Evolutionary conservation across 2,329 filamentous ascomycete genomes (phyloP).

Genomic region (Penicillium brasilianum): DNA sequence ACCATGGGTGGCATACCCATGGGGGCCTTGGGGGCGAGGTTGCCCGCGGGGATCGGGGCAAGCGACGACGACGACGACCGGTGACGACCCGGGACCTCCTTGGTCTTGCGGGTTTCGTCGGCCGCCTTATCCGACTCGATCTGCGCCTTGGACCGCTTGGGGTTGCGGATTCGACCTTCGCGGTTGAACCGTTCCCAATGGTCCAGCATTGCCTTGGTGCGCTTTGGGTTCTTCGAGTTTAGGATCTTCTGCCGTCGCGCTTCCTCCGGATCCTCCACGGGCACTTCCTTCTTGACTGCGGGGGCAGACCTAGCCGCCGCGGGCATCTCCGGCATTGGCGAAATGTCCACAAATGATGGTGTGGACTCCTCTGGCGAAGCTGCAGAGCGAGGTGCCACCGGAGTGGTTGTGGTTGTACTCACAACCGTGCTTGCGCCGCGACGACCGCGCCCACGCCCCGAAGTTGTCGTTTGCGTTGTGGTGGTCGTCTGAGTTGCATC

Average conservation of each 20-base stretch:
- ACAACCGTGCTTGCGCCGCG: slow-evolving; percentile 27
- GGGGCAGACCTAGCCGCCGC: slow-evolving; percentile 17
- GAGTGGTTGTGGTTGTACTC: slow-evolving; percentile 14
- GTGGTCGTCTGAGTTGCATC: slow-evolving; percentile 26
- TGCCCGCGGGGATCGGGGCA: slow-evolving; percentile 26
- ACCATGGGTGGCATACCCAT: slow-evolving; percentile 26
- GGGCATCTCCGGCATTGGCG: slow-evolving; percentile 20
- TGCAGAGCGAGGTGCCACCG: slow-evolving; percentile 21
- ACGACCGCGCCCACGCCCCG: slow-evolving; percentile 31
- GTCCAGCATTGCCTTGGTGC: slow-evolving; percentile 52
- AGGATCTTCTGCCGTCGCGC: slow-evolving; percentile 46
- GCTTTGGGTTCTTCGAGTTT: slow-evolving; percentile 51
- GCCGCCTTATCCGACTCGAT: slow-evolving; percentile 48
- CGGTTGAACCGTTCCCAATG: slow-evolving; percentile 52
- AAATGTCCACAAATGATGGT: slow-evolving; percentile 14
- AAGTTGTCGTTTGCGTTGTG: slow-evolving; percentile 17
- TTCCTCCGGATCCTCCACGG: slow-evolving; percentile 36
- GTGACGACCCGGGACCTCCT: slow-evolving; percentile 36
- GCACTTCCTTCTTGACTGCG: slow-evolving; percentile 19
- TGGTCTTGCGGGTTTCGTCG: slow-evolving; percentile 35
- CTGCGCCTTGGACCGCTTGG: slow-evolving; percentile 51
- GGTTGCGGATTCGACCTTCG: slow-evolving; percentile 50
- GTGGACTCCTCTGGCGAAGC: slow-evolving; percentile 17
- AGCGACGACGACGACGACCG: slow-evolving; percentile 31
- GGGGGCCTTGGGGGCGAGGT: slow-evolving; percentile 30